Percentiles rank a stretch among this genome's conserved stretches.
Conservation (phyloP, 345 rosid genomes). For the Gossypium bickii region DNA sequence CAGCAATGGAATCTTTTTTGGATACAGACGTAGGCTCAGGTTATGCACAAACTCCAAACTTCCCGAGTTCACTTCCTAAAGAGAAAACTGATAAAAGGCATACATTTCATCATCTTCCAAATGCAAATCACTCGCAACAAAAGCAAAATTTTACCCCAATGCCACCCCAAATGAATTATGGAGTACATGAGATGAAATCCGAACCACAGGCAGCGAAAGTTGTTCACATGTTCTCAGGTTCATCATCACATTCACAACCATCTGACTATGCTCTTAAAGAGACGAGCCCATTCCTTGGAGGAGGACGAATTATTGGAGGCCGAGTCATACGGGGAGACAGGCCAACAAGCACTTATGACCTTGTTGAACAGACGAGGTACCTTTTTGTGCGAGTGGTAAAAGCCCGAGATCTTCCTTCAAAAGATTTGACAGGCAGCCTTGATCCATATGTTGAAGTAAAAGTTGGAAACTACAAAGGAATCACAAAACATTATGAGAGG, state of each 20-base stretch:
- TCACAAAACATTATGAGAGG: slow-evolving; percentile 67
- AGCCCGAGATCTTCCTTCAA: slow-evolving; percentile 75
- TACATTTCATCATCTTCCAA: slow-evolving; percentile 46
- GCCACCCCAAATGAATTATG: slow-evolving; percentile 31
- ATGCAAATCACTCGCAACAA: slow-evolving; percentile 21
- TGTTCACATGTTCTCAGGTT: slow-evolving; percentile 37
- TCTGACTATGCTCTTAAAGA: slow-evolving; percentile 68
- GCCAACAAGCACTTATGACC: slow-evolving; percentile 60
- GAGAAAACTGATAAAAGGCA: slow-evolving; percentile 32
- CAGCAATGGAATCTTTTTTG: slow-evolving; percentile 41
- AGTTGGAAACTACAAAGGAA: slow-evolving; percentile 83
- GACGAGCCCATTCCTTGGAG: slow-evolving; percentile 88
- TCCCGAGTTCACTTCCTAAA: slow-evolving; percentile 20
- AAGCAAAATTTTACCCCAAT: slow-evolving; percentile 22
- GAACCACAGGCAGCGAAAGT: slow-evolving; percentile 39
- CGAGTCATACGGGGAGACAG: slow-evolving; percentile 62
- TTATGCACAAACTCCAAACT: slow-evolving; percentile 22
- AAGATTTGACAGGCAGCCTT: slow-evolving; percentile 71
- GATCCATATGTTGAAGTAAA: slow-evolving; percentile 82
- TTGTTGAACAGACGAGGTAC: slow-evolving; percentile 86
- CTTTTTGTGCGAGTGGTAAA: slow-evolving; percentile 81
- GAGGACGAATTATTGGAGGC: slow-evolving; percentile 69
- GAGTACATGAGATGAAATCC: slow-evolving; percentile 43
- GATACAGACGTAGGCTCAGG: slow-evolving; percentile 27
- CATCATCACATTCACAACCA: slow-evolving; percentile 44